These are phyloP conservation scores for Rubia yunnanensis DNA, from an alignment of 257 asterid species.

Conservation along the genomic window DNA sequence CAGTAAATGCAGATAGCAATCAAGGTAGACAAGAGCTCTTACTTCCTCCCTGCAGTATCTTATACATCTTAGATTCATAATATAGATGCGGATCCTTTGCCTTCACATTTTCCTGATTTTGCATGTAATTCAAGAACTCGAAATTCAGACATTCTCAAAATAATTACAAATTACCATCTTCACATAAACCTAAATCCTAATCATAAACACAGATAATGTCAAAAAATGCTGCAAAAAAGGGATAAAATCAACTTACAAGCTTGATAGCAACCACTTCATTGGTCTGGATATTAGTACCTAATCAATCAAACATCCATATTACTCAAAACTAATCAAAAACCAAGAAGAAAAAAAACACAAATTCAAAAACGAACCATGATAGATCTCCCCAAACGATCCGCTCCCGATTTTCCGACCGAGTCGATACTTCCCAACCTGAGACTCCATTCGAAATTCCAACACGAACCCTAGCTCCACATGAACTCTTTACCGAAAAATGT, in stretches of 20 bases:
- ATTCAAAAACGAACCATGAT: conserved; percentile 40
- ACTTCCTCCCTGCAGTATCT: conserved; percentile 84
- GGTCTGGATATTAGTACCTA: conserved; percentile 72
- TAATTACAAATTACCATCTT: neutral
- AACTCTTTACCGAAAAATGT: too few relatives aligned
- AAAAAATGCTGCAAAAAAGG: neutral
- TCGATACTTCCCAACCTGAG: conserved; percentile 78
- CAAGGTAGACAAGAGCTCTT: conserved; percentile 21
- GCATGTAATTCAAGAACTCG: neutral
- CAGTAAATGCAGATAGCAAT: conserved; percentile 9
- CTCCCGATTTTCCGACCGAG: conserved; percentile 84
- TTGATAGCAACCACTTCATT: conserved; percentile 82
- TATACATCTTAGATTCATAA: conserved; percentile 68
- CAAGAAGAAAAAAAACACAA: conserved; percentile 24
- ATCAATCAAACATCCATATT: neutral
- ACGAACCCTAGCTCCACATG: conserved; percentile 10
- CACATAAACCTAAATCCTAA: conserved; percentile 25
- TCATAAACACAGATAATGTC: neutral
- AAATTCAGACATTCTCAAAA: neutral
- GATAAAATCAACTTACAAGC: conserved; percentile 45
- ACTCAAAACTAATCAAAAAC: conserved; percentile 1
- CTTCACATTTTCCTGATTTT: conserved; percentile 69
- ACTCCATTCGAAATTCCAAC: conserved; percentile 41
- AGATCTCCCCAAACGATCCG: conserved; percentile 93
- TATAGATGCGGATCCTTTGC: conserved; percentile 66